A percentile compares a stretch with the other conserved stretches of the same genome.
Evolutionary conservation across 768 basidiomycete genomes (phyloP).

Genomic region (Lentinula detonsa): DNA sequence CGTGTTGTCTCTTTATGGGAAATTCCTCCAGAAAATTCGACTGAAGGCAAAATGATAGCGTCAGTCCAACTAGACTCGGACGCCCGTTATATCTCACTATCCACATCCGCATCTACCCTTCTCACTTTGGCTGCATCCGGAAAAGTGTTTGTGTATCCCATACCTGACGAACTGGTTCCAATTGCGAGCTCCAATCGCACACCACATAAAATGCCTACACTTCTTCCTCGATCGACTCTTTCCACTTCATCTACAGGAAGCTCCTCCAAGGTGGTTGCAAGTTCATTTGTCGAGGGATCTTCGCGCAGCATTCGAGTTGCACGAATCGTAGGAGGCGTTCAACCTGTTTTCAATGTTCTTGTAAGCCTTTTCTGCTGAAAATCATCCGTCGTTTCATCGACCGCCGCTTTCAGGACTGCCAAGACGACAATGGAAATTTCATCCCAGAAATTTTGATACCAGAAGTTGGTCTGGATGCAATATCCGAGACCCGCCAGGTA

Average conservation of each 20-base stretch:
- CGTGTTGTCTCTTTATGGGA: constrained; percentile 61
- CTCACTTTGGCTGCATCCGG: constrained; percentile 56
- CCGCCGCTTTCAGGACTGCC: constrained; percentile 37
- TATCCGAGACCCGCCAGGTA: constrained; percentile 16
- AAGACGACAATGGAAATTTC: constrained; percentile 48
- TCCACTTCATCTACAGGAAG: constrained; percentile 30
- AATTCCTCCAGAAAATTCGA: constrained; percentile 30
- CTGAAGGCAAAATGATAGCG: constrained; percentile 49
- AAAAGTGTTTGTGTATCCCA: constrained; percentile 49
- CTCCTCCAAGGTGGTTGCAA: constrained; percentile 35
- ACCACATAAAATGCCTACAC: constrained; percentile 40
- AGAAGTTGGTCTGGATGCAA: constrained; percentile 24
- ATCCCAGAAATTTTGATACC: constrained; percentile 44
- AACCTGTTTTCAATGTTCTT: constrained; percentile 53
- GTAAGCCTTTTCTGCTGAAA: constrained; percentile 31
- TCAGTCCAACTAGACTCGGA: constrained; percentile 62
- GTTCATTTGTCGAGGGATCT: constrained; percentile 36
- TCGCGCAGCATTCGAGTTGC: constrained; percentile 44
- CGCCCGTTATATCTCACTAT: constrained; percentile 38
- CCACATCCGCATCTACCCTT: constrained; percentile 26
- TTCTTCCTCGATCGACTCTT: constrained; percentile 48
- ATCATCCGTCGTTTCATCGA: constrained; percentile 1
- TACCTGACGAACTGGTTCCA: constrained; percentile 38
- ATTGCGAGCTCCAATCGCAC: constrained; percentile 31
- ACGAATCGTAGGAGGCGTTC: constrained; percentile 47